Evolutionary conservation across 495 filamentous ascomycete species (phyloP), one percentile per base, ranked within the genome.

Genomic region (Neurospora africana): DNA sequence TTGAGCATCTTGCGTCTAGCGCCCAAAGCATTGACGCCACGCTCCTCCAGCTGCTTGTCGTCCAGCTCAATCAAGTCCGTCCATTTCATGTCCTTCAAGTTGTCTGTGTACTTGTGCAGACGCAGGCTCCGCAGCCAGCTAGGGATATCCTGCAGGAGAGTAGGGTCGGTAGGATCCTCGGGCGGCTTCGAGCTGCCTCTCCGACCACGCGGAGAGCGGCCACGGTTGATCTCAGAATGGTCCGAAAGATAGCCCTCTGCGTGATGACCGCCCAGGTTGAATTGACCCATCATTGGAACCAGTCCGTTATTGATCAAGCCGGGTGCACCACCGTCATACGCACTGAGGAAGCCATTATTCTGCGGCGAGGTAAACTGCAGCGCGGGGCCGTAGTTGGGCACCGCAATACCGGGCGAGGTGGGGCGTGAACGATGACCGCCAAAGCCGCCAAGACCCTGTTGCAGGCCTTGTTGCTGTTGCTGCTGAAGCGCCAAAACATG

Each of bases 1-100:
- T 99, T 99, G 65, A 99, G 84, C 94, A 99, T 97, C 87, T 99
- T 99, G 82, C 94, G 92, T 72, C 95, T 86, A 23, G 95, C 95
- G 75, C 95, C 95, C 73, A 98, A 86, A 58, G 95, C 95, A 80
- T 97, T 98, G 39, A 99, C 95, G 68, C 95, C 95, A 70, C 93
- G 90, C 13, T 94, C 91, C 81, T 98, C 95, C 76, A 99, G 84
- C 70, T 92, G 94, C 81, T 93, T 94, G 78, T 99, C 96, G 79
- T 97, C 92, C 72, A 99, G 85, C 81, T 94, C 91, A 74, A 99
- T 83, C 76, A 99, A 78, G 19, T 99, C 95, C n/a, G 88, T 91
- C 95, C 95, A 99, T 75, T 95, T 93, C 81, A 98, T 87, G 79
- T 97, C 94, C 82, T 98, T 99, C 76, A 99, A 83, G 78, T 98